These are phyloP conservation scores for Parietichytrium sp. DNA, from an alignment of 108 stramenopile species.

Conservation along the genomic window DNA sequence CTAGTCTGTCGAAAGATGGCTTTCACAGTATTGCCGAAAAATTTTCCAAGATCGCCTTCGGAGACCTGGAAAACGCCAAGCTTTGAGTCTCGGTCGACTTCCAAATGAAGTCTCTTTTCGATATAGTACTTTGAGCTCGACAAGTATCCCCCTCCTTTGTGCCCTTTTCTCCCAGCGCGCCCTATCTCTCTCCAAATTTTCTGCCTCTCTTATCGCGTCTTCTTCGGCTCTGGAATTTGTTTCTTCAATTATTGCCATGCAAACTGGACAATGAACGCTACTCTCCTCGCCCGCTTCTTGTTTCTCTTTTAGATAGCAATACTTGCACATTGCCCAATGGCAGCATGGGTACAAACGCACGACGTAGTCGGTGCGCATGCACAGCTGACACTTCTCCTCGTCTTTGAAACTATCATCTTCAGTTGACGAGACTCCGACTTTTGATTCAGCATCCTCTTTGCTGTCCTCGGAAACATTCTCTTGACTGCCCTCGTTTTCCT, in stretches of 20 bases:
- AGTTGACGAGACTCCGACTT: too few relatives aligned
- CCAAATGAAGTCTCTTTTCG: constrained; percentile 7
- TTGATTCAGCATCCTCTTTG: too few relatives aligned
- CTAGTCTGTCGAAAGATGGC: constrained; percentile 10
- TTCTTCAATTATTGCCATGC: constrained; percentile 1
- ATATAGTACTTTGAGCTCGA: not conserved
- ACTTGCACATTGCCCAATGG: not conserved
- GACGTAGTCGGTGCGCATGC: not conserved
- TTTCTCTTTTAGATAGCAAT: not conserved
- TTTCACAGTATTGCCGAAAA: not conserved
- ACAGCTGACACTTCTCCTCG: not conserved
- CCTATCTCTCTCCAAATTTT: not conserved
- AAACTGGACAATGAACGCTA: not conserved
- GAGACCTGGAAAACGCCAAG: not conserved
- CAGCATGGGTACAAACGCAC: not conserved
- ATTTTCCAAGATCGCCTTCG: not conserved
- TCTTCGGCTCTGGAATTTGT: not conserved
- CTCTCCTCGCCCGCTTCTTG: not conserved
- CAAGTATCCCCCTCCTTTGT: not conserved
- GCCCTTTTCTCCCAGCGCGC: not conserved
- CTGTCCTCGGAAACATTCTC: too few relatives aligned
- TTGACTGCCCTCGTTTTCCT: too few relatives aligned
- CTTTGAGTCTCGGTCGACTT: not conserved
- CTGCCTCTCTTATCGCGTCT: not conserved
- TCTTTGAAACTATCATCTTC: too few relatives aligned